A percentile compares a stretch with the other conserved stretches of the same genome.
Conservation (phyloP, 1,284 basidiomycete species). For the Puccinia horiana region DNA sequence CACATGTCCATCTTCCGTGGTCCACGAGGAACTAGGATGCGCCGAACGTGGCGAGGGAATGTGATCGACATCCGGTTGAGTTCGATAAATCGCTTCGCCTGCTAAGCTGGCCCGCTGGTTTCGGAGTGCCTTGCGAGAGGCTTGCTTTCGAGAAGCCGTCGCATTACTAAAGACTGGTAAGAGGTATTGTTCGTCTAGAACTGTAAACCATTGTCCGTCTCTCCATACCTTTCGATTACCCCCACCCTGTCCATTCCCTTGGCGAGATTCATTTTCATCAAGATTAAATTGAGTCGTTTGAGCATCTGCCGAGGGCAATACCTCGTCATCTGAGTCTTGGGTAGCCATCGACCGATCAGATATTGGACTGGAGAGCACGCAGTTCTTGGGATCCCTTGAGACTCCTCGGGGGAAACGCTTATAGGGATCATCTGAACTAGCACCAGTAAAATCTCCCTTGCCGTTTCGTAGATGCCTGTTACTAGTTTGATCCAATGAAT, state of each 20-base stretch:
- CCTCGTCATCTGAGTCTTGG: slow-evolving; percentile 53
- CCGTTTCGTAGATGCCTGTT: neutral
- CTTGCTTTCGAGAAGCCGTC: slow-evolving; percentile 60
- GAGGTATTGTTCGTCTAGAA: slow-evolving; percentile 89
- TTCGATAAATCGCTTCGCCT: slow-evolving; percentile 29
- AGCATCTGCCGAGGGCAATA: slow-evolving; percentile 50
- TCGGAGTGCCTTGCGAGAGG: slow-evolving; percentile 55
- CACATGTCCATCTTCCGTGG: slow-evolving; percentile 12
- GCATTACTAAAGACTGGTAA: slow-evolving; percentile 67
- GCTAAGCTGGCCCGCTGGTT: slow-evolving; percentile 34
- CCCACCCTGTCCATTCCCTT: slow-evolving; percentile 39
- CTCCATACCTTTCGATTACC: slow-evolving; percentile 61
- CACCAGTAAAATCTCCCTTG: slow-evolving; percentile 17
- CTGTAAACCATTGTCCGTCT: slow-evolving; percentile 88
- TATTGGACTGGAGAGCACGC: slow-evolving; percentile 5
- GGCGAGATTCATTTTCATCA: slow-evolving; percentile 12
- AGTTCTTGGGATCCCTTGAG: neutral
- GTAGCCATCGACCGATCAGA: slow-evolving; percentile 49
- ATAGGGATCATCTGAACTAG: slow-evolving; percentile 40
- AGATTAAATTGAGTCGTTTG: slow-evolving; percentile 29
- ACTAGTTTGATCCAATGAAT: slow-evolving; percentile 32
- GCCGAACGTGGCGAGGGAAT: slow-evolving; percentile 18
- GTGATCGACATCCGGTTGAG: slow-evolving; percentile 23
- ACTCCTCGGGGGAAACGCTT: slow-evolving; percentile 14
- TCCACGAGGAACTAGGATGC: slow-evolving; percentile 26